phyloP scores from a whole-genome alignment of 1,284 basidiomycete species.

The Ceratobasidium sp. region DNA sequence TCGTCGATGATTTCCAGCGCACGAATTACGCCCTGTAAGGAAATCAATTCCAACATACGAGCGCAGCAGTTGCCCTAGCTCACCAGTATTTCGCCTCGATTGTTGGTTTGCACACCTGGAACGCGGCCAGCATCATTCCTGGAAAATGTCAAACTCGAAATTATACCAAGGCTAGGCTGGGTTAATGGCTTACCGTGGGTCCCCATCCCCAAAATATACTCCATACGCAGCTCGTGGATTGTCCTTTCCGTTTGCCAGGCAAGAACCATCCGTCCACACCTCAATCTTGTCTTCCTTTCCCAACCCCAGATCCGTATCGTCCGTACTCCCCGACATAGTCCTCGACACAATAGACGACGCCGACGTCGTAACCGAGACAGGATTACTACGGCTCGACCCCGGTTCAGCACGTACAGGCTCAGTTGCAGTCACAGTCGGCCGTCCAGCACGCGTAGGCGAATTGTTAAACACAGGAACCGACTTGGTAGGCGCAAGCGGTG shows the following conservation, averaged over 20 bases:
- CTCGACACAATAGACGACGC: neutral
- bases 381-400: neutral
- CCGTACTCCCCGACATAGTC: constrained; percentile 46
- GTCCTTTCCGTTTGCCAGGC: constrained; percentile 76
- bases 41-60: too few species aligned
- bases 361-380: constrained; percentile 3
- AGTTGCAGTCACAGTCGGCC: neutral
- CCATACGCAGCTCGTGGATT: constrained; percentile 77
- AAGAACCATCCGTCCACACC: constrained; percentile 87
- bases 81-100: constrained; percentile 87
- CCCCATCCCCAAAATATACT: constrained; percentile 78
- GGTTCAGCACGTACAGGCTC: neutral
- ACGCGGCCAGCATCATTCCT: constrained; percentile 84
- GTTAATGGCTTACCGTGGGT: constrained; percentile 65
- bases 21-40: constrained; percentile 24
- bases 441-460: constrained; percentile 17
- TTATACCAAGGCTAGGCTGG: neutral
- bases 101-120: constrained; percentile 88
- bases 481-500: neutral
- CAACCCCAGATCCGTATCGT: constrained; percentile 24
- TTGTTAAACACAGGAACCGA: neutral
- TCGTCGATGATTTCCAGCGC: constrained; percentile 37
- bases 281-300: constrained; percentile 59
- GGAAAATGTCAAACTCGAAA: neutral
- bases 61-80: constrained; percentile 52